Base-by-base conservation (phyloP, 2,329 filamentous ascomycete species). In the Aspergillus ochraceoroseus region DNA sequence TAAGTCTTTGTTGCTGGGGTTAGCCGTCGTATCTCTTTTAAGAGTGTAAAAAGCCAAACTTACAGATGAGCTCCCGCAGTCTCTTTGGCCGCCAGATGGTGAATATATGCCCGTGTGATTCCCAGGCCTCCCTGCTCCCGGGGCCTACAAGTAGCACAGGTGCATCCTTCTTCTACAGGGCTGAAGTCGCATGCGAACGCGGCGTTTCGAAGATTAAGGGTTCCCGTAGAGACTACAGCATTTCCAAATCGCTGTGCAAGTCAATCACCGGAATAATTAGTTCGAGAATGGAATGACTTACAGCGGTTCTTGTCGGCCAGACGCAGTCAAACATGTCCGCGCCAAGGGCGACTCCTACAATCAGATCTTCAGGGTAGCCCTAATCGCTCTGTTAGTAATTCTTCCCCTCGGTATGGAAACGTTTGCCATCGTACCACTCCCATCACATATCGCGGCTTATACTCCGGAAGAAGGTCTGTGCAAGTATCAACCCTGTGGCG, bases 321-420 rank as follows among this genome's bases (percentile, higher is more conserved):
- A 98, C 92, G 60, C 94, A 98, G 67, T 98, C 92, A 62, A 98
- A 98, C 92, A 98, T 98, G 67, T 98, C 92, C 33, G 92, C 92
- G 3, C 92, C 92, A 0, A 98, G 75, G 1, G 92, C 92, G 3
- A 95, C 82, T 38, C 87, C 94, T 26, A 98, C 89, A 2, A 98
- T 79, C 41, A 98, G 73, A 59, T 98, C 92, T 68, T 96, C 92
- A 1, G 92, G 92, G 64, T 95, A 98, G 8, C 92, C 88, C 75
- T 78, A 38, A 17, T 33, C 8, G 38, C 9, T 19, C 28, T 5
- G 38, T 52, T 33, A 59, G 63, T 17, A 12, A 34, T 17, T 12
- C 14, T n/a, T 28, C 31, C 13, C 7, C 8, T 26, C 18, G n/a
- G 8, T 11, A 22, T 4, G 9, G 1, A 19, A 34, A 12, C 32